Evolutionary conservation across 192 early-diverging fungal genomes (phyloP).

Genomic region (Backusella westeae): DNA sequence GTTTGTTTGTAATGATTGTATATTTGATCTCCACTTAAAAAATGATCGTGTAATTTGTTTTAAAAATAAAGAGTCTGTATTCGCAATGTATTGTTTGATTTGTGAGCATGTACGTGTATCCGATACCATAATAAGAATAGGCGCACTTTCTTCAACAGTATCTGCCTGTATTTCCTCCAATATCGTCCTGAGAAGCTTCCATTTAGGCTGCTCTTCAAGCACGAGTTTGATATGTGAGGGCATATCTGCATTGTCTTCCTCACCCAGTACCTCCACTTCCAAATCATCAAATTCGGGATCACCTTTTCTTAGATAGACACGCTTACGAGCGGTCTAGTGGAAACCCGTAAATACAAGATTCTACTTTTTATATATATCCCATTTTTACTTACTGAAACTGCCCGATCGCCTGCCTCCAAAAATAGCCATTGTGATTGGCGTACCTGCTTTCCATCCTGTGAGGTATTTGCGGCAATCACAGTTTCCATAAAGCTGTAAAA

Average conservation of each 20-base stretch:
- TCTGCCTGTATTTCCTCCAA: constrained; percentile 81
- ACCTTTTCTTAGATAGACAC: constrained; percentile 40
- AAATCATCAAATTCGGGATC: constrained; percentile 30
- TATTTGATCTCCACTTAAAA: constrained; percentile 72
- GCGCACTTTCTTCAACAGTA: constrained; percentile 43
- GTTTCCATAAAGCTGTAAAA: constrained; percentile 88
- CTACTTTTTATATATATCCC: background rate
- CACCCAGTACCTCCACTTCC: background rate
- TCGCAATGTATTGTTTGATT: constrained; percentile 51
- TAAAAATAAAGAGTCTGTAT: constrained; percentile 33
- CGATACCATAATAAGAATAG: constrained; percentile 72
- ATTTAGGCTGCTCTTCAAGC: constrained; percentile 94
- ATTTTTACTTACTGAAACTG: constrained; percentile 55
- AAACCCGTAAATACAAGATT: background rate
- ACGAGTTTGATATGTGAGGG: constrained; percentile 68
- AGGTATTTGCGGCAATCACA: constrained; percentile 59
- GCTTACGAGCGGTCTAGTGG: constrained; percentile 40
- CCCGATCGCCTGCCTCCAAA: constrained; percentile 79
- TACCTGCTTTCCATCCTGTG: constrained; percentile 29
- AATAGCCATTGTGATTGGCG: constrained; percentile 78
- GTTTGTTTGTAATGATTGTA: constrained; percentile 32
- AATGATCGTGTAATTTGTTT: constrained; percentile 59
- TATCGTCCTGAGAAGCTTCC: constrained; percentile 66
- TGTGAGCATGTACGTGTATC: constrained; percentile 64
- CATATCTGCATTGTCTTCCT: constrained; percentile 35